Evolutionary conservation across 1,284 basidiomycete genomes (phyloP).

Genomic region (Ustilago crameri): DNA sequence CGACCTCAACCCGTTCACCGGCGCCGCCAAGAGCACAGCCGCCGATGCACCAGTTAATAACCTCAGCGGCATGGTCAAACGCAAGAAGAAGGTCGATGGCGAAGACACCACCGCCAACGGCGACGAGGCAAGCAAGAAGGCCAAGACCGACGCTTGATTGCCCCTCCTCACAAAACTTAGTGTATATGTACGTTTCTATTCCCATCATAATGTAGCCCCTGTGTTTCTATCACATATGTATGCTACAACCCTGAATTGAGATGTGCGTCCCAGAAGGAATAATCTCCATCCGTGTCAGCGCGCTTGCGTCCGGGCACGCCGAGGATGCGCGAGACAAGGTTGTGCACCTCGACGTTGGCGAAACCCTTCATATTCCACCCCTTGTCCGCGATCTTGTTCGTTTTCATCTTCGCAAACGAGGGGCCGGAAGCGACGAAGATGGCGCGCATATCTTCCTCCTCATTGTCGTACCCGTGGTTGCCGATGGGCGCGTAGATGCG

Average conservation of each 20-base stretch:
- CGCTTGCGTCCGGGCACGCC: constrained; percentile 71
- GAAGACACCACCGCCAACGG: constrained; percentile 11
- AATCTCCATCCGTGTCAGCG: constrained; percentile 22
- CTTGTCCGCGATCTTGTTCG: constrained; percentile 63
- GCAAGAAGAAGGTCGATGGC: constrained; percentile 55
- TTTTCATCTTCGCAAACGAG: constrained; percentile 73
- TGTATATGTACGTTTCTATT: too few relatives aligned
- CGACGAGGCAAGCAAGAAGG: constrained; percentile 36
- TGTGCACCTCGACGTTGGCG: constrained; percentile 84
- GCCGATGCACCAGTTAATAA: constrained; percentile 54
- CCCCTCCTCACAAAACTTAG: too few relatives aligned
- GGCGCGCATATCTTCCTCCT: constrained; percentile 80
- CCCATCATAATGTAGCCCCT: not conserved
- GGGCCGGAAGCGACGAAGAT: constrained; percentile 90
- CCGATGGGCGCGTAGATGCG: constrained; percentile 71
- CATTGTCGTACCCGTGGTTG: constrained; percentile 87
- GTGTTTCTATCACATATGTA: not conserved
- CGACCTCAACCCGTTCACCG: constrained; percentile 27
- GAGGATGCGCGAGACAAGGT: constrained; percentile 80
- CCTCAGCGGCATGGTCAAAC: constrained; percentile 58
- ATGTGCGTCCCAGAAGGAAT: constrained; percentile 29
- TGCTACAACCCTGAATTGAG: constrained; percentile 25
- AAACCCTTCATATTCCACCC: constrained; percentile 75
- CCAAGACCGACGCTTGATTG: constrained; percentile 30
- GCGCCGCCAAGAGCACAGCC: constrained; percentile 13